Percentiles rank a stretch among this genome's conserved stretches.
phyloP scores from a whole-genome alignment of 148 eudicot species.

The Cornus kousa region DNA sequence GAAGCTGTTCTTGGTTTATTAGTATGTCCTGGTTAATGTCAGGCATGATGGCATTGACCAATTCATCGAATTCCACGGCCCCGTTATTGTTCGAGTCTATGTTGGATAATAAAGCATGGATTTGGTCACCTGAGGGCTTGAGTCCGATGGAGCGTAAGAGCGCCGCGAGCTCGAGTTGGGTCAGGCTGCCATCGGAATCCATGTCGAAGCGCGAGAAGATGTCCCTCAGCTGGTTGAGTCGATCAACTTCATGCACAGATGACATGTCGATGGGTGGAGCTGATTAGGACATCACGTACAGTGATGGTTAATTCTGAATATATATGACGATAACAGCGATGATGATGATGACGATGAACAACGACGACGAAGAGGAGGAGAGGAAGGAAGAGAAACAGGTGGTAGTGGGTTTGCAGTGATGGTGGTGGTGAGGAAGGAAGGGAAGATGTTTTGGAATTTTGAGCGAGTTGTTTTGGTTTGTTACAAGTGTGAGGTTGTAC shows the following conservation, averaged over 20 bases:
- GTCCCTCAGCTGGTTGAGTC: conserved; percentile 26
- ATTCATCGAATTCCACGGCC: conserved; percentile 39
- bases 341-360: too few relatives aligned
- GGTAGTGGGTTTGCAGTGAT: too few relatives aligned
- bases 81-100: conserved; percentile 47
- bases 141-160: conserved; percentile 44
- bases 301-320: too few relatives aligned
- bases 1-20: conserved; percentile 24
- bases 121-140: conserved; percentile 13
- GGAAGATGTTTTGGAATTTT: too few relatives aligned
- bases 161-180: conserved; percentile 50
- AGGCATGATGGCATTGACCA: conserved; percentile 32
- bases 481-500: too few relatives aligned
- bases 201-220: conserved; percentile 54
- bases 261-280: too few relatives aligned
- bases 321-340: too few relatives aligned
- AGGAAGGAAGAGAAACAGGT: too few relatives aligned
- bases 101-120: conserved; percentile 23
- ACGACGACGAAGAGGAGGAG: too few relatives aligned
- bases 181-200: conserved; percentile 52
- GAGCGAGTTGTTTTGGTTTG: too few relatives aligned
- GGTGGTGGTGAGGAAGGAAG: too few relatives aligned
- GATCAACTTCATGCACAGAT: conserved; percentile 8
- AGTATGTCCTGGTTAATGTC: conserved; percentile 18
- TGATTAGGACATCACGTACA: too few relatives aligned